Conservation (phyloP, 495 filamentous ascomycete genomes). For the Talaromyces stipitatus region DNA sequence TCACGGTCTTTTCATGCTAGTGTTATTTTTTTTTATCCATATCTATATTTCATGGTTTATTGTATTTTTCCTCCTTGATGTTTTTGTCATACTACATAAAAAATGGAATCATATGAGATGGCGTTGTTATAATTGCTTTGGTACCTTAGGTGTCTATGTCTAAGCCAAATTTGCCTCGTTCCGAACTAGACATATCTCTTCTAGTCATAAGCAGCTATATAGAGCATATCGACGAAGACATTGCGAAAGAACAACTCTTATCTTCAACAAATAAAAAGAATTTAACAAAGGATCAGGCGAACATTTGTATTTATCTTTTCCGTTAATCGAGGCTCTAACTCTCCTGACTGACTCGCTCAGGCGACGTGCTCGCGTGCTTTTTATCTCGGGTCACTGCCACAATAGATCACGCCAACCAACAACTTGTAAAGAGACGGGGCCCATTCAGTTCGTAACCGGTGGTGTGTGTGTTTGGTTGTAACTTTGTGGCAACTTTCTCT, state of each 20-base stretch:
- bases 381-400: not conserved
- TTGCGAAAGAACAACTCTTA: not conserved
- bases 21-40: constrained; percentile 10
- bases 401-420: too few species aligned
- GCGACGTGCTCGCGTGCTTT: constrained; percentile 7
- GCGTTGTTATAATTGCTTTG: not conserved
- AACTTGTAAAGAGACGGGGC: too few species aligned
- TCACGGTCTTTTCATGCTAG: not conserved
- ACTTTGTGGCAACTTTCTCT: not conserved
- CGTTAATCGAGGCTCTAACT: not conserved
- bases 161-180: not conserved
- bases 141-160: not conserved
- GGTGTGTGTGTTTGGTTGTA: not conserved
- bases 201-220: not conserved
- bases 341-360: constrained; percentile 2
- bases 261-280: not conserved
- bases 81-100: not conserved
- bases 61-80: not conserved
- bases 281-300: not conserved
- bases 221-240: too few species aligned
- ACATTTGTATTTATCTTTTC: not conserved
- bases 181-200: not conserved
- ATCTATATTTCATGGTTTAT: not conserved
- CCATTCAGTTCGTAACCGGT: too few species aligned
- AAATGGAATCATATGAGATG: not conserved